Percentiles rank a stretch among this genome's conserved stretches.
Conservation (phyloP, 805 yeast genomes). For the Starmerella bacillaris region DNA sequence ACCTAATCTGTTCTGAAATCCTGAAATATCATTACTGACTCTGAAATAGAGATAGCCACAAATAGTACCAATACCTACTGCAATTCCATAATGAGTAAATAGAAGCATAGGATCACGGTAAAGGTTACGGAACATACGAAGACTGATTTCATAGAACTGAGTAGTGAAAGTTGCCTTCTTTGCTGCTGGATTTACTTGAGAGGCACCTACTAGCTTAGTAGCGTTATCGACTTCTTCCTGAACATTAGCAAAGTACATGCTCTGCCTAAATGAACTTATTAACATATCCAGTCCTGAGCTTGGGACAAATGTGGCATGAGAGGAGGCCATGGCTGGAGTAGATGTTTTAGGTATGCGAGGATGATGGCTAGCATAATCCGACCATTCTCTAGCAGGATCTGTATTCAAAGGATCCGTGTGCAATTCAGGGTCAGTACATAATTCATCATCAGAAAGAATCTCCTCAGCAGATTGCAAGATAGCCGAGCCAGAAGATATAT, state of each 20-base stretch:
- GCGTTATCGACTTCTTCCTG: conserved; percentile 15
- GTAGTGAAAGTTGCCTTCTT: conserved; percentile 39
- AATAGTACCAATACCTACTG: conserved; percentile 59
- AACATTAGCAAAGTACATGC: conserved; percentile 17
- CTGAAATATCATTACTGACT: conserved; percentile 75
- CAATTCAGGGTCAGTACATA: conserved; percentile 14
- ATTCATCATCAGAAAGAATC: conserved; percentile 2
- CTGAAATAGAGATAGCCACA: conserved; percentile 75
- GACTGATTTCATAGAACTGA: conserved; percentile 59
- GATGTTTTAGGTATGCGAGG: not conserved
- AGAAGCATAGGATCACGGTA: conserved; percentile 85
- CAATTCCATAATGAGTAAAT: conserved; percentile 63
- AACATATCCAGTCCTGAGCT: conserved; percentile 19
- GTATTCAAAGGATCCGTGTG: conserved; percentile 12
- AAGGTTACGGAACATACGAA: conserved; percentile 78
- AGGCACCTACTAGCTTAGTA: not conserved
- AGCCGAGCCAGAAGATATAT: not conserved
- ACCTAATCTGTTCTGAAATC: conserved; percentile 90
- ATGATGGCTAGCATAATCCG: conserved; percentile 15
- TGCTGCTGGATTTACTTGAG: conserved; percentile 12
- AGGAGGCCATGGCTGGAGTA: not conserved
- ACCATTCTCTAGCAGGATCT: conserved; percentile 17
- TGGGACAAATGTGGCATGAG: too few relatives aligned
- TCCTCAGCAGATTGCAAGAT: not conserved
- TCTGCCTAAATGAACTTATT: conserved; percentile 18